Evolutionary conservation across 257 asterid species (phyloP).

Genomic region (Paulownia fortunei): DNA sequence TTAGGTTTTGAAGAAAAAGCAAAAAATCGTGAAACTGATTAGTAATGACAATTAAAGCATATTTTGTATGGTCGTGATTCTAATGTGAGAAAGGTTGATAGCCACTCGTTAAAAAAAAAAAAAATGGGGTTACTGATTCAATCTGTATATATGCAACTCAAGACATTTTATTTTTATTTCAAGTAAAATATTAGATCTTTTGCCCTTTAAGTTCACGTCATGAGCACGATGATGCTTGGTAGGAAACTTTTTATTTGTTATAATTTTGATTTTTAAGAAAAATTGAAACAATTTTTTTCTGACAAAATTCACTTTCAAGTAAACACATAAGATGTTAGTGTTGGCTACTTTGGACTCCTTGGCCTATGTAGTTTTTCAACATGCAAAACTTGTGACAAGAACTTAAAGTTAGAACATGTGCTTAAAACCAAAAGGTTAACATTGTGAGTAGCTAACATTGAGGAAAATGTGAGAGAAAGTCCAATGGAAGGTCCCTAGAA

Average conservation of each 20-base stretch:
- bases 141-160: too few relatives aligned
- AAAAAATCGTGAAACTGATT: not conserved
- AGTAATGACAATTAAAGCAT: too few relatives aligned
- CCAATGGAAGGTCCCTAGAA: not conserved
- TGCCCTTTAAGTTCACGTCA: too few relatives aligned
- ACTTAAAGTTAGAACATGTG: slow-evolving; percentile 27
- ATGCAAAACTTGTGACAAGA: slow-evolving; percentile 15
- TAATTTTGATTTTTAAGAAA: too few relatives aligned
- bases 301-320: too few relatives aligned
- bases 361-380: not conserved
- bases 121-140: too few relatives aligned
- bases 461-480: slow-evolving; percentile 25
- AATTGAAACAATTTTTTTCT: too few relatives aligned
- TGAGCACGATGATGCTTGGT: too few relatives aligned
- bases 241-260: too few relatives aligned
- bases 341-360: not conserved
- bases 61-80: not conserved
- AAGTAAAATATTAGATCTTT: too few relatives aligned
- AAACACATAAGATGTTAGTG: too few relatives aligned
- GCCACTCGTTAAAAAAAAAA: slow-evolving; percentile 20
- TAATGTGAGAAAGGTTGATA: not conserved
- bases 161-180: too few relatives aligned
- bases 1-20: slow-evolving; percentile 9
- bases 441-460: not conserved
- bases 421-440: not conserved